A percentile compares a stretch with the other conserved stretches of the same genome.
Conservation (phyloP, 495 filamentous ascomycete genomes). For the Sordaria brevicollis region DNA sequence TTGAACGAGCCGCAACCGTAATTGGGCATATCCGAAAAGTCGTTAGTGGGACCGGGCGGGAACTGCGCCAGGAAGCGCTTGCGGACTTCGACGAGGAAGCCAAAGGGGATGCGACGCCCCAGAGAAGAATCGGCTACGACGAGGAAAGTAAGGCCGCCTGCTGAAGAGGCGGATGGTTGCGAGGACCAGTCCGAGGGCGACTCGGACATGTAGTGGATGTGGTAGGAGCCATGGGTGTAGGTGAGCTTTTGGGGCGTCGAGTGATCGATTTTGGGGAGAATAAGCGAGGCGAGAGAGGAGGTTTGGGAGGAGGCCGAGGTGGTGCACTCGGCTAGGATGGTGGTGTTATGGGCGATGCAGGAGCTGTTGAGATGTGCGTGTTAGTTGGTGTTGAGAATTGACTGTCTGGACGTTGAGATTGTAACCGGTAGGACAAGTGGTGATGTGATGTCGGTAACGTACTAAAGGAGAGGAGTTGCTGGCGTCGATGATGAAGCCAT, state of each 20-base stretch:
- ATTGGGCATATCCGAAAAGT: conserved; percentile 69
- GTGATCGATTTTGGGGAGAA: conserved; percentile 92
- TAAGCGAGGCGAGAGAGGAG: conserved; percentile 78
- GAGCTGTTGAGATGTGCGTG: conserved; percentile 46
- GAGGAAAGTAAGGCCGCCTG: conserved; percentile 75
- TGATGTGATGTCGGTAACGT: conserved; percentile 23
- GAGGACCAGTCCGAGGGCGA: conserved; percentile 52
- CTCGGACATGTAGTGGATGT: conserved; percentile 92
- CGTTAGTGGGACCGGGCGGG: conserved; percentile 47
- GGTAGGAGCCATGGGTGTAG: conserved; percentile 80
- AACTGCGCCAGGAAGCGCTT: conserved; percentile 74
- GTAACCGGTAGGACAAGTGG: background rate
- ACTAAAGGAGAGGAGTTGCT: conserved; percentile 73
- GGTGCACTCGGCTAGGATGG: conserved; percentile 87
- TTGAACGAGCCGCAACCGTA: conserved; percentile 94
- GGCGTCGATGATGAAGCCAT: conserved; percentile 79
- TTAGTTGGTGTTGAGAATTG: conserved; percentile 7
- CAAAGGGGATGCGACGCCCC: conserved; percentile 82
- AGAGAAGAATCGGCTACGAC: conserved; percentile 65
- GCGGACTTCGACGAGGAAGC: conserved; percentile 84
- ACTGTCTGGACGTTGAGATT: background rate
- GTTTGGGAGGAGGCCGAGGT: conserved; percentile 65
- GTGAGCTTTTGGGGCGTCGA: conserved; percentile 75
- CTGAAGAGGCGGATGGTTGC: conserved; percentile 35
- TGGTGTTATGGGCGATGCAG: conserved; percentile 82